Evolutionary conservation across 2,329 filamentous ascomycete species (phyloP).

Genomic region (Davidsoniella eucalypti): DNA sequence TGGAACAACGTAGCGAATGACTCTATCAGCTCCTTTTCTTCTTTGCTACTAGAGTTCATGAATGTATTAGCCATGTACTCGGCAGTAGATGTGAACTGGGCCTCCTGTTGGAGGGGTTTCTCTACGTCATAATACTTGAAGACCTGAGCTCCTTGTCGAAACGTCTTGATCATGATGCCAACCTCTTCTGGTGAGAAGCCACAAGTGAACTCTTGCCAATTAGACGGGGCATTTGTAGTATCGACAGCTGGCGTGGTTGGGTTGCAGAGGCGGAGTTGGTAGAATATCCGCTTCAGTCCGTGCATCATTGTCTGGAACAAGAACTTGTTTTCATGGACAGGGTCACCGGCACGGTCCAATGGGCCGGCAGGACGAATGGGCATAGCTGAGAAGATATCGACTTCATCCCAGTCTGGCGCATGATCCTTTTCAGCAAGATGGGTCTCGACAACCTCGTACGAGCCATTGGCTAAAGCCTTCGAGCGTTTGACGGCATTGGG

Average conservation of each 20-base stretch:
- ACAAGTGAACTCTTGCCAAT: constrained; percentile 91
- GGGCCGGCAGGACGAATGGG: constrained; percentile 71
- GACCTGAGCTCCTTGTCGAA: constrained; percentile 88
- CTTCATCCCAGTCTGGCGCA: constrained; percentile 89
- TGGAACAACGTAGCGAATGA: constrained; percentile 98
- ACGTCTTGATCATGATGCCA: constrained; percentile 87
- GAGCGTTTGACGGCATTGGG: constrained; percentile 89
- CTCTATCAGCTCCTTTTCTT: constrained; percentile 94
- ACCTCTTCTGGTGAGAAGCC: constrained; percentile 97
- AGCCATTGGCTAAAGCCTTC: constrained; percentile 25
- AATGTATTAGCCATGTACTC: constrained; percentile 92
- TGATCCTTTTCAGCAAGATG: constrained; percentile 70
- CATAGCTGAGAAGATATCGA: constrained; percentile 90
- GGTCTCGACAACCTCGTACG: constrained; percentile 60
- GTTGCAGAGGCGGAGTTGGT: constrained; percentile 84
- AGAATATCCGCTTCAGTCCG: constrained; percentile 78
- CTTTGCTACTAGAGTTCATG: constrained; percentile 82
- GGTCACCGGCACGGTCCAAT: constrained; percentile 73
- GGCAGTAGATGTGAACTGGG: constrained; percentile 42
- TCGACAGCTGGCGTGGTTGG: constrained; percentile 44
- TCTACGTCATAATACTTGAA: constrained; percentile 96
- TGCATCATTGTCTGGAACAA: constrained; percentile 94
- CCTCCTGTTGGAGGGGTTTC: constrained; percentile 31
- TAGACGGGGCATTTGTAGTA: constrained; percentile 58
- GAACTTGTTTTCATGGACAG: constrained; percentile 93